These are phyloP conservation scores for Venturia aucupariae DNA, from an alignment of 2,329 filamentous ascomycete species.

Conservation along the genomic window DNA sequence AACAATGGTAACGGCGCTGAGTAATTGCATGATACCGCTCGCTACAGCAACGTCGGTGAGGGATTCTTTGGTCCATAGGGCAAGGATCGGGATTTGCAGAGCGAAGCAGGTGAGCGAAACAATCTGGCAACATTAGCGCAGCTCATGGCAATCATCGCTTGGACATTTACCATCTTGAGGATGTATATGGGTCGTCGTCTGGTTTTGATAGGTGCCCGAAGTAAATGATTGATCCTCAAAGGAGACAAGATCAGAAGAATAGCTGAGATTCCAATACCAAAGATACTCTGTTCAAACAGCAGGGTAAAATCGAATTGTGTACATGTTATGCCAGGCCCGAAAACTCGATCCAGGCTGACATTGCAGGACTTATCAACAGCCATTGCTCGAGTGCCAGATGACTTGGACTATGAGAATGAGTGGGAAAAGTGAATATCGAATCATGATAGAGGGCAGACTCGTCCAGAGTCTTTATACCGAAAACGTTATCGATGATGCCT, in stretches of 20 bases:
- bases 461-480: background rate
- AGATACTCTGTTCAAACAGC: conserved; percentile 20
- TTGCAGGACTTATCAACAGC: background rate
- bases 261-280: conserved; percentile 18
- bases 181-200: background rate
- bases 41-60: conserved; percentile 1
- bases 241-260: conserved; percentile 16
- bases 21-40: background rate
- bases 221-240: background rate
- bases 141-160: background rate
- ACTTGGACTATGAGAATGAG: background rate
- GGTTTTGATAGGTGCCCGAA: background rate
- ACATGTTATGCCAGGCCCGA: conserved; percentile 18
- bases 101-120: conserved; percentile 14
- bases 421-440: background rate
- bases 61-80: conserved; percentile 14
- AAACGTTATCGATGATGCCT: background rate
- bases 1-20: background rate
- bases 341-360: conserved; percentile 15
- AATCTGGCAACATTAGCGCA: background rate
- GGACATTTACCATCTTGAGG: conserved; percentile 7
- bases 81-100: conserved; percentile 16
- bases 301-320: conserved; percentile 21
- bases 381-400: background rate
- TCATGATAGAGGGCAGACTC: background rate